phyloP scores from a whole-genome alignment of 352 stramenopile species.

The Blastocystis sp. region DNA sequence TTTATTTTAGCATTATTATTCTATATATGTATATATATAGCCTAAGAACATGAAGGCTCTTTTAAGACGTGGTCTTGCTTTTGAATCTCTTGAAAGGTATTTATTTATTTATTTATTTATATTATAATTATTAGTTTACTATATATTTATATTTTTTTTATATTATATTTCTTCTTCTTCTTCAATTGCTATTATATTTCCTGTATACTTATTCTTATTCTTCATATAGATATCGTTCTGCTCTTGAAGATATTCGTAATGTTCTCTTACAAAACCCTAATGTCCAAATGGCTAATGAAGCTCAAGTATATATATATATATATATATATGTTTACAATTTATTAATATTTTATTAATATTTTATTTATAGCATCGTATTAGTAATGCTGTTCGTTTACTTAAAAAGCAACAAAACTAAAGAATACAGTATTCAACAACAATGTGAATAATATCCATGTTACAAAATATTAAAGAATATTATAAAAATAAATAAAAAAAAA shows the following conservation, averaged over 20 bases:
- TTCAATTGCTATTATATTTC: too few relatives aligned
- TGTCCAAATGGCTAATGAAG: constrained; percentile 52
- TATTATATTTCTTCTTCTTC: too few relatives aligned
- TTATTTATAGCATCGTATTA: constrained; percentile 62
- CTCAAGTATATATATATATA: neutral
- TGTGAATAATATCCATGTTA: too few relatives aligned
- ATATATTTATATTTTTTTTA: too few relatives aligned
- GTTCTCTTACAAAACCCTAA: constrained; percentile 62
- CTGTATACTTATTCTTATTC: too few relatives aligned
- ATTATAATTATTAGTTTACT: constrained; percentile 20
- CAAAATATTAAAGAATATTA: too few relatives aligned
- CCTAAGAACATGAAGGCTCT: constrained; percentile 68
- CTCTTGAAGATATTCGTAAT: constrained; percentile 60
- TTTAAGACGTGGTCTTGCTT: constrained; percentile 60
- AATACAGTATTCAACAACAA: too few relatives aligned
- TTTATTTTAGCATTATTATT: too few relatives aligned
- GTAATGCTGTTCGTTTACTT: constrained; percentile 60
- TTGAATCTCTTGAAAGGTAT: constrained; percentile 62
- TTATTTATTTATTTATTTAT: constrained; percentile 44
- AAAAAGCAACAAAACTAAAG: constrained; percentile 48
- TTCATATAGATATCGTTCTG: constrained; percentile 43
- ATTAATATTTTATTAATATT: too few relatives aligned
- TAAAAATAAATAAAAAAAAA: too few relatives aligned
- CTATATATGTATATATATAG: constrained; percentile 13
- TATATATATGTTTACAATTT: constrained; percentile 8